Evolutionary conservation across 2,329 filamentous ascomycete species (phyloP).

Genomic region (Ascochyta pisi): DNA sequence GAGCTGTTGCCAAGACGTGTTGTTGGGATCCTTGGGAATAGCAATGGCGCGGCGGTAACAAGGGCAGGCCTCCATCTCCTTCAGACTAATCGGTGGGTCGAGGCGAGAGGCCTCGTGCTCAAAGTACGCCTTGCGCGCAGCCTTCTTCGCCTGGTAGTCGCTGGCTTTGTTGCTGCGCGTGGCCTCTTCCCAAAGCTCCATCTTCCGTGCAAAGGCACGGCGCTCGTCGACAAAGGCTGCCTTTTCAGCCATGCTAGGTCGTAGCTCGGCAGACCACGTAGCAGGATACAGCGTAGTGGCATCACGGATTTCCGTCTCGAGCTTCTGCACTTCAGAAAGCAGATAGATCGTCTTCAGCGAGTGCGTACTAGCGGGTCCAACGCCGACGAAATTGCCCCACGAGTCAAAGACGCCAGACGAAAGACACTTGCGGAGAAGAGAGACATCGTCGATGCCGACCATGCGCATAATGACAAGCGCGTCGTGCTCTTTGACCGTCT

Average conservation of each 20-base stretch:
- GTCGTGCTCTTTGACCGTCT: conserved; percentile 43
- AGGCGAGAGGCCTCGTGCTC: conserved; percentile 46
- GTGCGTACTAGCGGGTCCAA: conserved; percentile 44
- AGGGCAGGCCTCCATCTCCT: conserved; percentile 47
- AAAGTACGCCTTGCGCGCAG: conserved; percentile 46
- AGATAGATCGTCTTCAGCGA: conserved; percentile 45
- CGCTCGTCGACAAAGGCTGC: conserved; percentile 39
- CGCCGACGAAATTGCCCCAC: conserved; percentile 49
- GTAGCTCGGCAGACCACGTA: conserved; percentile 29
- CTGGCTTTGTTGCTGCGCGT: conserved; percentile 37
- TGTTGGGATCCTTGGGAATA: conserved; percentile 49
- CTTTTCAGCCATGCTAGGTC: conserved; percentile 33
- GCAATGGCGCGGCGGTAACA: conserved; percentile 50
- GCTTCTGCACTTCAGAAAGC: conserved; percentile 35
- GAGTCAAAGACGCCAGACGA: conserved; percentile 47
- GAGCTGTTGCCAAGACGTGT: conserved; percentile 45
- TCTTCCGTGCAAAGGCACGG: conserved; percentile 42
- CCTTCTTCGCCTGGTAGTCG: conserved; percentile 43
- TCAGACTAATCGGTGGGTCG: conserved; percentile 44
- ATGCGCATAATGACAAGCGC: conserved; percentile 35
- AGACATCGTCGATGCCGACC: conserved; percentile 36
- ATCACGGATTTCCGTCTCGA: conserved; percentile 34
- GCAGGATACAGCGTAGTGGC: conserved; percentile 25
- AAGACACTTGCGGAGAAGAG: conserved; percentile 39
- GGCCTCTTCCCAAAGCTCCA: conserved; percentile 48